phyloP scores from a whole-genome alignment of 768 basidiomycete species.

The Chalciporus sphaerocephalus region DNA sequence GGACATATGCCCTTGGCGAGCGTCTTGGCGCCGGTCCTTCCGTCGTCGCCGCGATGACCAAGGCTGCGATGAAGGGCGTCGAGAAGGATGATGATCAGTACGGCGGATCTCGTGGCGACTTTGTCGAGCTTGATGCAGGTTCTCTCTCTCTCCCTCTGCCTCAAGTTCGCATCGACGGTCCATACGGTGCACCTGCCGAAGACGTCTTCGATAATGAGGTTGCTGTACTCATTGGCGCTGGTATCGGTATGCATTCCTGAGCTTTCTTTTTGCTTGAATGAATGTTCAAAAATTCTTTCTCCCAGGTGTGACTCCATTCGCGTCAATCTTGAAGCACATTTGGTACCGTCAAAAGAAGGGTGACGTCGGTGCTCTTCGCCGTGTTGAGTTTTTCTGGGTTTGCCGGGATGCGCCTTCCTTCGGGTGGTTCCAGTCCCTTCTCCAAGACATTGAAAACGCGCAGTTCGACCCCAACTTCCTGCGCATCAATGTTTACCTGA shows the following conservation, averaged over 20 bases:
- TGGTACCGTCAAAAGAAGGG: slow-evolving; percentile 88
- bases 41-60: slow-evolving; percentile 74
- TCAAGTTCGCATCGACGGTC: slow-evolving; percentile 76
- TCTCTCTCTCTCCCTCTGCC: slow-evolving; percentile 55
- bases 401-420: slow-evolving; percentile 95
- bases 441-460: slow-evolving; percentile 84
- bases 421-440: slow-evolving; percentile 90
- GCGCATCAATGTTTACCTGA: slow-evolving; percentile 87
- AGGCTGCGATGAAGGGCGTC: slow-evolving; percentile 69
- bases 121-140: slow-evolving; percentile 67
- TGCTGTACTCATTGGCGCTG: slow-evolving; percentile 88
- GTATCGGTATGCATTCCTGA: slow-evolving; percentile 61
- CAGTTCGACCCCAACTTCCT: slow-evolving; percentile 91
- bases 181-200: slow-evolving; percentile 90
- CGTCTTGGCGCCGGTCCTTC: slow-evolving; percentile 79
- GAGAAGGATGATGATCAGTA: slow-evolving; percentile 53
- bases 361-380: slow-evolving; percentile 71
- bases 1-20: slow-evolving; percentile 77
- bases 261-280: neutral
- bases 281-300: neutral
- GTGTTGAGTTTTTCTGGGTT: slow-evolving; percentile 95
- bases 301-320: slow-evolving; percentile 87
- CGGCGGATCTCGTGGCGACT: slow-evolving; percentile 63
- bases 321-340: slow-evolving; percentile 91
- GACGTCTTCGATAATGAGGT: slow-evolving; percentile 85